Evolutionary conservation across 2,329 filamentous ascomycete genomes (phyloP).

Genomic region (Coniochaeta hoffmannii): DNA sequence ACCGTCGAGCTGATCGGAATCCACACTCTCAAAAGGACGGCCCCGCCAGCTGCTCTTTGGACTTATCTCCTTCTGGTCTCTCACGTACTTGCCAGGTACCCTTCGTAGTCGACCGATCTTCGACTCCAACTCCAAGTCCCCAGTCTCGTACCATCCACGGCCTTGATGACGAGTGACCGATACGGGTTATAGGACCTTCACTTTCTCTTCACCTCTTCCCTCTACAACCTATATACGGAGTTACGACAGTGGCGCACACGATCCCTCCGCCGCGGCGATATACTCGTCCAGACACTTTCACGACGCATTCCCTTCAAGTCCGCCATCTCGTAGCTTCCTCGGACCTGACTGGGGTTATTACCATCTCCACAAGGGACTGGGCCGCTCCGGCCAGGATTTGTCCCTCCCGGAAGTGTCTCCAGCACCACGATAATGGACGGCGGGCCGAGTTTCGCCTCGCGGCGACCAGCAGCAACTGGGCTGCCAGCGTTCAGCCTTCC

Average conservation of each 20-base stretch:
- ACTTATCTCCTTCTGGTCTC: neutral
- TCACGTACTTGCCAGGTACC: neutral
- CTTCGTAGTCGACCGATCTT: neutral
- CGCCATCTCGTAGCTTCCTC: neutral
- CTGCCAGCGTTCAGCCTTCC: conserved; percentile 61
- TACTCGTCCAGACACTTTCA: neutral
- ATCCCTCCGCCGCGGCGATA: neutral
- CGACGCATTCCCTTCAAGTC: neutral
- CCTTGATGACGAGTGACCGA: neutral
- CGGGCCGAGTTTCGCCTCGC: conserved; percentile 56
- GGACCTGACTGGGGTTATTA: neutral
- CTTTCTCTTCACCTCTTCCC: neutral
- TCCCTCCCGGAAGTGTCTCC: neutral
- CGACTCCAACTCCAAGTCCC: neutral
- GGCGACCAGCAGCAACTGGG: conserved; percentile 61
- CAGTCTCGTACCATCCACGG: neutral
- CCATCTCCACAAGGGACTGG: neutral
- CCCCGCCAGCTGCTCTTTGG: neutral
- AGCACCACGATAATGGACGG: neutral
- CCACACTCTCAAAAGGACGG: neutral
- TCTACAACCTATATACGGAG: neutral
- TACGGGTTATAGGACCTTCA: neutral
- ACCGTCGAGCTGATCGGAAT: neutral
- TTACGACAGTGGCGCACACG: neutral
- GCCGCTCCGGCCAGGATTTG: neutral